Evolutionary conservation across 352 stramenopile species (phyloP).

Genomic region (Phytophthora lateralis): DNA sequence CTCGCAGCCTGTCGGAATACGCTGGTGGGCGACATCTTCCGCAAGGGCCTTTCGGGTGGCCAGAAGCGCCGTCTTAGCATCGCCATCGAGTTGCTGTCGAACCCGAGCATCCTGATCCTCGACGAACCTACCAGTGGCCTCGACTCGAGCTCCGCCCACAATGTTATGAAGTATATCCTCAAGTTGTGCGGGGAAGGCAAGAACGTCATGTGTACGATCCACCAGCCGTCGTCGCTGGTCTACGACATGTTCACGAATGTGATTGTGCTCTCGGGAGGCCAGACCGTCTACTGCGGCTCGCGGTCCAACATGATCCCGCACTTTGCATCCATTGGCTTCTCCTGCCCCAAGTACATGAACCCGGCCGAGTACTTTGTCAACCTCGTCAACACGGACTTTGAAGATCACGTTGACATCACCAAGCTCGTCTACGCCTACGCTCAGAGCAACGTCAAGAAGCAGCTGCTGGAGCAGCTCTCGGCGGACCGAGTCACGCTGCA

Average conservation of each 20-base stretch:
- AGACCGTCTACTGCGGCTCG: conserved; percentile 80
- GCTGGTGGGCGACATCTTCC: conserved; percentile 77
- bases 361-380: conserved; percentile 60
- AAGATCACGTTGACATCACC: conserved; percentile 40
- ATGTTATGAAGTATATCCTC: conserved; percentile 52
- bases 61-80: conserved; percentile 83
- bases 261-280: conserved; percentile 62
- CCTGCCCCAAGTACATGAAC: conserved; percentile 56
- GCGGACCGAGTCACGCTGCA: conserved; percentile 23
- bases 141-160: conserved; percentile 53
- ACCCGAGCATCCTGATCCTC: conserved; percentile 77
- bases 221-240: conserved; percentile 68
- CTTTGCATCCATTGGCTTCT: conserved; percentile 38
- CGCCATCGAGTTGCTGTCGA: conserved; percentile 76
- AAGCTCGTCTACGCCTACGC: conserved; percentile 32
- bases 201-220: conserved; percentile 68
- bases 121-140: conserved; percentile 77
- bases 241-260: conserved; percentile 69
- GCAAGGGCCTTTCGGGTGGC: conserved; percentile 75
- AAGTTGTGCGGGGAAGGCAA: conserved; percentile 44
- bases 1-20: conserved; percentile 51
- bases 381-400: conserved; percentile 66
- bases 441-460: conserved; percentile 17
- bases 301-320: conserved; percentile 46
- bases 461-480: conserved; percentile 6